Evolutionary conservation across 2,329 filamentous ascomycete species (phyloP).

Genomic region (Albifimbria verrucaria): DNA sequence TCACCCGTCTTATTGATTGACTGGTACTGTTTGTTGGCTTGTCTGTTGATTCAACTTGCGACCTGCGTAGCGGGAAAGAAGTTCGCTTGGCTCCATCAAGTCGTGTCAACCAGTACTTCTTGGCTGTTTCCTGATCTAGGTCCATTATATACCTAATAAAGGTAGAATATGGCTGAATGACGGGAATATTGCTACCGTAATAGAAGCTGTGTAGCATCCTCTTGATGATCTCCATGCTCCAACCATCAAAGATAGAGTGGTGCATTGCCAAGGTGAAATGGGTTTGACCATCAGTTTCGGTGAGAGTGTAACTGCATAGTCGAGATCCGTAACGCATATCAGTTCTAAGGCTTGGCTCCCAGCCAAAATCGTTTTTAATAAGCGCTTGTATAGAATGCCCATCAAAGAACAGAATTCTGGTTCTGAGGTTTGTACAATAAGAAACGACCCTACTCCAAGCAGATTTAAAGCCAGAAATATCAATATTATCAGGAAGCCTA

Average conservation of each 20-base stretch:
- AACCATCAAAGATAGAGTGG: slow-evolving; percentile 50
- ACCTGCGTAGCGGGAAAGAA: not conserved
- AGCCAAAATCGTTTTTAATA: not conserved
- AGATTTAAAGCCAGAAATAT: not conserved
- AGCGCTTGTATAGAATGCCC: not conserved
- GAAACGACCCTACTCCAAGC: not conserved
- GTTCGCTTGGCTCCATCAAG: slow-evolving; percentile 20
- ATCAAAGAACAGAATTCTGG: not conserved
- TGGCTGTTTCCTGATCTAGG: slow-evolving; percentile 11
- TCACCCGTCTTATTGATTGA: not conserved
- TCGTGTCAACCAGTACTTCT: slow-evolving; percentile 35
- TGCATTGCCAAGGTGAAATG: slow-evolving; percentile 16
- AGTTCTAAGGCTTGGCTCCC: not conserved
- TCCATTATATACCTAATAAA: slow-evolving; percentile 40
- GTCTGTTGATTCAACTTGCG: not conserved
- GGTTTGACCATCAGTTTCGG: not conserved
- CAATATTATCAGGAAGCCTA: not conserved
- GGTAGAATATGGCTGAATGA: slow-evolving; percentile 27
- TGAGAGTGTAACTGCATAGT: not conserved
- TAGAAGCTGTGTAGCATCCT: slow-evolving; percentile 7
- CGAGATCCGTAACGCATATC: slow-evolving; percentile 2
- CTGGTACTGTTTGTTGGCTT: too few relatives aligned
- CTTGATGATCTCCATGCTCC: slow-evolving; percentile 38
- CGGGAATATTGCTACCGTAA: slow-evolving; percentile 5
- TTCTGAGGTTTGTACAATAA: not conserved